Conservation (phyloP, 257 asterid species). For the Solanum habrochaites region DNA sequence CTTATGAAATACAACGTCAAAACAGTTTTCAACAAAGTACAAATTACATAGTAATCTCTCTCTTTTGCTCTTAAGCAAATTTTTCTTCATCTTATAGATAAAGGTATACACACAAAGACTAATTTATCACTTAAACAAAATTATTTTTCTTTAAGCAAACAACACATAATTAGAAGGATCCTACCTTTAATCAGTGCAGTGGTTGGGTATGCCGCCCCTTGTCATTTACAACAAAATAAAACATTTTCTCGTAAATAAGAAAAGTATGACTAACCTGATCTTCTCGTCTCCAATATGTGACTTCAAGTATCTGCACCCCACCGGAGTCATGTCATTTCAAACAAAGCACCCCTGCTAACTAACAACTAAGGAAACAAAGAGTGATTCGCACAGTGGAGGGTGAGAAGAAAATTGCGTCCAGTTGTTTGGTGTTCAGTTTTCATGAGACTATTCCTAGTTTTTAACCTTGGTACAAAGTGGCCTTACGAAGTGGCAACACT, state of each 20-base stretch:
- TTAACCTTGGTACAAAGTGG: background rate
- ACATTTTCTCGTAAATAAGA: background rate
- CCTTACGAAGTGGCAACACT: background rate
- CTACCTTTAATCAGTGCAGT: background rate
- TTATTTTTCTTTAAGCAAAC: background rate
- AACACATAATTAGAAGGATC: background rate
- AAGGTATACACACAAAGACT: too few relatives aligned
- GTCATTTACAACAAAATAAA: background rate
- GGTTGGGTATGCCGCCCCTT: background rate
- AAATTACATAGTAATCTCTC: background rate
- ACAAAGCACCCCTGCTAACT: background rate
- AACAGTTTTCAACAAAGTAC: background rate
- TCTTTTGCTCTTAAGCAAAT: too few relatives aligned
- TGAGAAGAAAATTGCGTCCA: background rate
- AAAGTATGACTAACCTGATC: constrained; percentile 52
- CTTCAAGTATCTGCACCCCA: constrained; percentile 75
- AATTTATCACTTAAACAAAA: background rate
- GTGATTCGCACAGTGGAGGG: background rate
- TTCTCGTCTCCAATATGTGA: constrained; percentile 78
- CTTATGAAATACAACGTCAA: background rate
- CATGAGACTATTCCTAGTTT: background rate
- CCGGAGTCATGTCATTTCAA: background rate
- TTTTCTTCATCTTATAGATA: too few relatives aligned
- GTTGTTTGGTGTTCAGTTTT: background rate
- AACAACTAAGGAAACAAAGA: background rate